phyloP scores from a whole-genome alignment of 495 filamentous ascomycete species.

The Penicillium ochrochloron region DNA sequence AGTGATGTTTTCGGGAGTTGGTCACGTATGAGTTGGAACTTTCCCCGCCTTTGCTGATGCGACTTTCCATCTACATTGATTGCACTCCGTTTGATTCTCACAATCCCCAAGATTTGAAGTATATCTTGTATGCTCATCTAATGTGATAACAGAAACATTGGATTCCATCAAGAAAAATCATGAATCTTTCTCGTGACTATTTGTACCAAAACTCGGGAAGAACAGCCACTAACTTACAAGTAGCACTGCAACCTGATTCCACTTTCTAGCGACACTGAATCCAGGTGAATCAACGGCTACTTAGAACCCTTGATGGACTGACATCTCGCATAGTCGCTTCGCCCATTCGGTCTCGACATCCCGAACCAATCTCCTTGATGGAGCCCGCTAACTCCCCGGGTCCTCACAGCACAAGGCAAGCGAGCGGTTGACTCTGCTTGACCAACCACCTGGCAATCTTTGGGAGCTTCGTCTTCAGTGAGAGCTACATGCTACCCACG shows the following conservation, averaged over 20 bases:
- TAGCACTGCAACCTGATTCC: neutral
- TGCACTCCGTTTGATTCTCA: neutral
- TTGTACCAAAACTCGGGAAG: neutral
- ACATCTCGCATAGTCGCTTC: neutral
- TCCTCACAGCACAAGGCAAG: constrained; percentile 8
- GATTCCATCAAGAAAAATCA: neutral
- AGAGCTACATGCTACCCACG: neutral
- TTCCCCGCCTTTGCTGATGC: neutral
- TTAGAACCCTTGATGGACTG: neutral
- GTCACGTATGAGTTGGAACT: neutral
- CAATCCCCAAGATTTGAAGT: neutral
- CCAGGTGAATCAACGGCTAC: neutral
- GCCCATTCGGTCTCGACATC: neutral
- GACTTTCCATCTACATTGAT: neutral
- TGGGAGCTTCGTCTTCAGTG: neutral
- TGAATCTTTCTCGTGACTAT: neutral
- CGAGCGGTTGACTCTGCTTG: constrained; percentile 5
- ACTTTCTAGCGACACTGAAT: neutral
- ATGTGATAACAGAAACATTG: neutral
- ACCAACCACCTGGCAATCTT: neutral
- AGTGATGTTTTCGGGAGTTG: neutral
- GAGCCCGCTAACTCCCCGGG: constrained; percentile 7
- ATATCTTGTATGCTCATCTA: neutral
- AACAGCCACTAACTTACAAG: neutral
- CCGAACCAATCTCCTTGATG: neutral